A percentile compares a stretch with the other conserved stretches of the same genome.
These are phyloP conservation scores for Phytopythium cucurbitacearum DNA, from an alignment of 352 stramenopile species.

Conservation along the genomic window DNA sequence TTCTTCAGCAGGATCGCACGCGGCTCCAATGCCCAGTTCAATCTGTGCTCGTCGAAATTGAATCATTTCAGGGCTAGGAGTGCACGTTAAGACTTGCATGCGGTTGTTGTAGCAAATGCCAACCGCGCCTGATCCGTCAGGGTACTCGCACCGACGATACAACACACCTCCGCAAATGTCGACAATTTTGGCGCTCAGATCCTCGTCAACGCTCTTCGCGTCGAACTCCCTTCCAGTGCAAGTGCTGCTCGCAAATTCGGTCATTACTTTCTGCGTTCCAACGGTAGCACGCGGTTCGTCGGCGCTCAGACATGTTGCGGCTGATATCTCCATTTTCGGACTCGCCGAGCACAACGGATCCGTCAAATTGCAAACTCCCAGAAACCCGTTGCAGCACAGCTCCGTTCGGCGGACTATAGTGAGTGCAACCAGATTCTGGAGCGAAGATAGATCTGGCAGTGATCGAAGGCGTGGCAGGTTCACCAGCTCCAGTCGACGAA, in stretches of 20 bases:
- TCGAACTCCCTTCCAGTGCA: constrained; percentile 8
- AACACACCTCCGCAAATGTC: constrained; percentile 7
- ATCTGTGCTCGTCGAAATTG: constrained; percentile 11
- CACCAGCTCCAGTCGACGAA: constrained; percentile 11
- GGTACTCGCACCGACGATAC: constrained; percentile 17
- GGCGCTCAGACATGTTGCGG: constrained; percentile 7
- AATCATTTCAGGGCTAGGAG: constrained; percentile 12
- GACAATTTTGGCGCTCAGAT: background rate
- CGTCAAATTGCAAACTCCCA: constrained; percentile 8
- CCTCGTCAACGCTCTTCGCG: constrained; percentile 4
- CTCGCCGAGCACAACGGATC: constrained; percentile 11
- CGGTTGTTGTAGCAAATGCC: constrained; percentile 24
- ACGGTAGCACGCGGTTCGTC: constrained; percentile 8
- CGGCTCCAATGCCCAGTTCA: constrained; percentile 5
- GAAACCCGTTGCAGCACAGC: constrained; percentile 21
- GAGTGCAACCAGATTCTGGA: constrained; percentile 10
- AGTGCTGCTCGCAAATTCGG: constrained; percentile 4
- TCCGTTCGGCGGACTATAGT: constrained; percentile 13
- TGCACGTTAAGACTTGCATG: constrained; percentile 20
- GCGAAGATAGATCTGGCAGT: constrained; percentile 14
- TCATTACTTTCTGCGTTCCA: constrained; percentile 7
- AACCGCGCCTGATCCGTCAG: constrained; percentile 1
- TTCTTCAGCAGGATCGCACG: constrained; percentile 9
- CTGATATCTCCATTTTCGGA: constrained; percentile 6
- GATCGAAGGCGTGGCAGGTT: constrained; percentile 7